Conservation (phyloP, 331 rosid species). For the Spiraea crenata region DNA sequence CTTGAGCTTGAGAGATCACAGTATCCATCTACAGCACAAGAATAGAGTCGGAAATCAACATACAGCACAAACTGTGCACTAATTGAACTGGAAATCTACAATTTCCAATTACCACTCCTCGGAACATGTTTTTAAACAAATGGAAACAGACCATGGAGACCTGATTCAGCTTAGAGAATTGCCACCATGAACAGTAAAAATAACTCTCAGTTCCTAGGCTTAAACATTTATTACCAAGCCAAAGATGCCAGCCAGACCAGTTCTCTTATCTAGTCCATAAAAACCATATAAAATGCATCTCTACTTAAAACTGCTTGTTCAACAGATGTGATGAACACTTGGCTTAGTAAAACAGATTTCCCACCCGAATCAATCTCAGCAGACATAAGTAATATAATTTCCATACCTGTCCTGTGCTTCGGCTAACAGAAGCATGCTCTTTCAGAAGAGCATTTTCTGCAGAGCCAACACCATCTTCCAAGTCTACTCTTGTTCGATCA, state of each 20-base stretch:
- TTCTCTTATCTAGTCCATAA: neutral
- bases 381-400: neutral
- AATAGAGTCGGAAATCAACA: constrained; percentile 2
- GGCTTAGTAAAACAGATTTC: neutral
- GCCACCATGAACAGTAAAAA: neutral
- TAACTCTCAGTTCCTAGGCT: neutral
- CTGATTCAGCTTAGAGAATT: constrained; percentile 2
- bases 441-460: constrained; percentile 69
- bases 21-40: constrained; percentile 61
- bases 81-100: neutral
- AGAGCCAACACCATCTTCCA: constrained; percentile 74
- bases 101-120: constrained; percentile 1
- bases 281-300: neutral
- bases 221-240: neutral
- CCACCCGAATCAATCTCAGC: neutral
- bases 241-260: neutral
- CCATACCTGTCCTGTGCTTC: constrained; percentile 88
- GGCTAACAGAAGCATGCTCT: constrained; percentile 80
- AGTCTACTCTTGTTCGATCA: constrained; percentile 84
- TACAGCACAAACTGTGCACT: neutral
- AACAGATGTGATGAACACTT: too few species aligned
- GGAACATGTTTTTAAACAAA: neutral
- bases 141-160: neutral
- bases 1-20: constrained; percentile 96
- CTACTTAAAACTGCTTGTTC: neutral